phyloP scores from a whole-genome alignment of 2,329 filamentous ascomycete genomes.

The Neopestalotiopsis rosae region DNA sequence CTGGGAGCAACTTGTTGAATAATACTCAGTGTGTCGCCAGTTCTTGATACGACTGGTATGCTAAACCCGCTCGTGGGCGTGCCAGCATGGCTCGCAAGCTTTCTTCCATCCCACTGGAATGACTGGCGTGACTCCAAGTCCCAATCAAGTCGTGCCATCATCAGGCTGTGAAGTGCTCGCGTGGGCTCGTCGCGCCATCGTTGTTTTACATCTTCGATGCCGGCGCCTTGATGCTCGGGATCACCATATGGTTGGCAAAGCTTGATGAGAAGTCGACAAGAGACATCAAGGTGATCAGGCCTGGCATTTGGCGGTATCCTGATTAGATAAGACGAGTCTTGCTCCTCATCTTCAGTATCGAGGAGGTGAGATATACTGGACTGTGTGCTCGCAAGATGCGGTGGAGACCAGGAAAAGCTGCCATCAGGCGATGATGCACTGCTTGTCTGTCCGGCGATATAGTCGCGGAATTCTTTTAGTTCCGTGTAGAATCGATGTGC shows the following conservation, averaged over 20 bases:
- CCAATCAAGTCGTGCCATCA: constrained; percentile 21
- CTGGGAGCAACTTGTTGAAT: not conserved
- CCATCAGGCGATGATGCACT: not conserved
- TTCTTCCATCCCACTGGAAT: constrained; percentile 11
- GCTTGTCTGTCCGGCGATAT: not conserved
- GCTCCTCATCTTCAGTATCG: not conserved
- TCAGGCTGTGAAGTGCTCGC: constrained; percentile 5
- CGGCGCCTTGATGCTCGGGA: not conserved
- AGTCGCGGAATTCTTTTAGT: not conserved
- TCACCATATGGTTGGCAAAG: constrained; percentile 21
- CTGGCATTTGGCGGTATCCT: constrained; percentile 6
- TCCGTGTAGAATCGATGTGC: not conserved
- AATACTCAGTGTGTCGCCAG: not conserved
- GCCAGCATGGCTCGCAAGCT: not conserved
- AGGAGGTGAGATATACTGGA: not conserved
- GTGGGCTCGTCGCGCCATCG: constrained; percentile 16
- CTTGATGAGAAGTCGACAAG: constrained; percentile 5
- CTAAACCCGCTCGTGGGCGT: not conserved
- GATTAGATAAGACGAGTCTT: constrained; percentile 9
- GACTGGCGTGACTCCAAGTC: constrained; percentile 16
- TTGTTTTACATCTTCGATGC: constrained; percentile 12
- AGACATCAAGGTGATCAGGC: not conserved
- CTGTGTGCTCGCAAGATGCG: not conserved
- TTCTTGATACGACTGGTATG: not conserved
- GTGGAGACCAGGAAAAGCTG: not conserved